Percentiles rank a stretch among this genome's conserved stretches.
These are phyloP conservation scores for Protomyces inundatus DNA, from an alignment of 1,139 yeast genomes.

Conservation along the genomic window DNA sequence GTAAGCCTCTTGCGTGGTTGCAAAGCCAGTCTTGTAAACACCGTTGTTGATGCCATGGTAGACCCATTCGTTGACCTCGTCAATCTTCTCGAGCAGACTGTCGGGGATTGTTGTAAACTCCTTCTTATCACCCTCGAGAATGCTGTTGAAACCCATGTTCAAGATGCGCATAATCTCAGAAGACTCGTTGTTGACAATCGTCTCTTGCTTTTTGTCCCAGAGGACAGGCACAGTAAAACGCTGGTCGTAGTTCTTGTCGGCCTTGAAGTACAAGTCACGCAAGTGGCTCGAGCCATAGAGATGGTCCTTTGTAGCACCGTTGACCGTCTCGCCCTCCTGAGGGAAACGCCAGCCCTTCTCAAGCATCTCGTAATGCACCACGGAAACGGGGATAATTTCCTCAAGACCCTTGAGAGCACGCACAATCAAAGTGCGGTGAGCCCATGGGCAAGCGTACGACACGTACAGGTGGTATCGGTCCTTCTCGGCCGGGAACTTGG, in stretches of 20 bases:
- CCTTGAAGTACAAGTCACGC: conserved; percentile 67
- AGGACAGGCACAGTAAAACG: conserved; percentile 88
- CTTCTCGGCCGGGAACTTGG: conserved; percentile 65
- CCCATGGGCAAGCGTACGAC: conserved; percentile 92
- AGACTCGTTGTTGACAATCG: conserved; percentile 87
- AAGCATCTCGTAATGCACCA: conserved; percentile 32
- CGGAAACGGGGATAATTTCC: conserved; percentile 41
- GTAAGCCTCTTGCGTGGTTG: conserved; percentile 77
- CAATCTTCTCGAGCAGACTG: conserved; percentile 52
- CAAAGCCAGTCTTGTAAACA: conserved; percentile 89
- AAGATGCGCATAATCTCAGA: conserved; percentile 82
- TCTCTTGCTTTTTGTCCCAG: conserved; percentile 77
- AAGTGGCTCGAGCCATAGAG: conserved; percentile 57
- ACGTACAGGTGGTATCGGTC: conserved; percentile 84
- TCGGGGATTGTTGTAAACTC: conserved; percentile 62
- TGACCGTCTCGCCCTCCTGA: conserved; percentile 45
- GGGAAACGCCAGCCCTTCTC: conserved; percentile 58
- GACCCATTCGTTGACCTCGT: conserved; percentile 75
- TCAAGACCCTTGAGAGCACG: conserved; percentile 74
- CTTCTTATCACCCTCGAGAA: conserved; percentile 49
- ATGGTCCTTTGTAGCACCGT: conserved; percentile 63
- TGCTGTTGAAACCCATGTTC: conserved; percentile 59
- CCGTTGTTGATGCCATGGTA: conserved; percentile 57
- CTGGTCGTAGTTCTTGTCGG: conserved; percentile 68
- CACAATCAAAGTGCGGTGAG: conserved; percentile 76